Base-by-base conservation (phyloP, 2,329 filamentous ascomycete species). In the Aureobasidium uvarum region DNA sequence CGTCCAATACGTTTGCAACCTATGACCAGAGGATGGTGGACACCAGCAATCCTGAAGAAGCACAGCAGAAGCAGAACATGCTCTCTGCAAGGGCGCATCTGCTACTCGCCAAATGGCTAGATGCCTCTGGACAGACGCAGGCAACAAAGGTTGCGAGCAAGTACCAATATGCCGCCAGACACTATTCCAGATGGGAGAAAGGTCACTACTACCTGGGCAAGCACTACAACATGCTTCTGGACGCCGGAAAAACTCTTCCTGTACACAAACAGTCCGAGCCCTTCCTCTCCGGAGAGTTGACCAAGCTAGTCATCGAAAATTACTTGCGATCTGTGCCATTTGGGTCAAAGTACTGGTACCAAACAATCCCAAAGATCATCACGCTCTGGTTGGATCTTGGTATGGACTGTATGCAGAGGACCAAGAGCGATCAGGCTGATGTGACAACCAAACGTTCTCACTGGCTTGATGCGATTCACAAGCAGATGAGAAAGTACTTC, bases 171-270 rank as follows among this genome's bases (percentile, higher is more conserved):
- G 93, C 93, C 1, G 86, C 90, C n/a, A 87, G 85, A 73, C 87
- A 85, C 2, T 80, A 76, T 68, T 79, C 81, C 5, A 86, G 86
- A 60, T 99, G 94, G 93, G 95, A 99, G 74, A 98, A 97, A 77
- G 93, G 92, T 0, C 94, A 98, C 74, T 99, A 98, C 75, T 96
- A 97, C 75, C 84, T 99, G 11, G 95, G 95, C 5, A 92, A 94
- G 54, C 92, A 98, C 77, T 99, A 99, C 83, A 96, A 96, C 75
- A 99, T 97, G 76, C 85, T 98, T 4, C 81, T 97, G 3, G 94
- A 98, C 72, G 91, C 92, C 0, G 92, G 98, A 75, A 93, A 92
- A 76, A 81, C 84, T 1, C 85, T 96, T 62, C 87, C 89, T 43
- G 81, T 85, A 20, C 85, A 89, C 33, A 92, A 93, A 68, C 92